Conservation (phyloP, 805 yeast genomes). For the Danielozyma ontarioensis region DNA sequence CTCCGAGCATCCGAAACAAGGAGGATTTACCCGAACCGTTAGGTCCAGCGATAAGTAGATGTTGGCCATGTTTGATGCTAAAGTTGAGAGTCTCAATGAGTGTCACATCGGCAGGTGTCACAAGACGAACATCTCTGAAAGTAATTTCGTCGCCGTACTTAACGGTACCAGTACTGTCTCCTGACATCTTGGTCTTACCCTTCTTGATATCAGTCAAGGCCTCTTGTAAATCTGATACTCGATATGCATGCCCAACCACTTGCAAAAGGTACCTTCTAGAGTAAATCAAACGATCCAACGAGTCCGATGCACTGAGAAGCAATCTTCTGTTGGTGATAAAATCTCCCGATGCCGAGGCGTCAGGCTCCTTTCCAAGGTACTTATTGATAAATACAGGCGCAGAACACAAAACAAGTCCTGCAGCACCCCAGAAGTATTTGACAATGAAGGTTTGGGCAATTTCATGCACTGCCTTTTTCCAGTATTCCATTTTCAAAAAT, state of each 20-base stretch:
- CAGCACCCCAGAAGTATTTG: conserved; percentile 94
- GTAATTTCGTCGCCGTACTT: conserved; percentile 45
- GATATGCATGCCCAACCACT: conserved; percentile 72
- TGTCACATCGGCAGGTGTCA: conserved; percentile 79
- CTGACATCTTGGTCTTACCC: conserved; percentile 7
- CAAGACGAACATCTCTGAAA: conserved; percentile 71
- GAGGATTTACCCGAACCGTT: conserved; percentile 97
- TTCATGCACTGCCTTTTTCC: conserved; percentile 74
- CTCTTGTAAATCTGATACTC: conserved; percentile 67
- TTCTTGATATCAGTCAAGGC: conserved; percentile 47
- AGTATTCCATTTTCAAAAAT: conserved; percentile 69
- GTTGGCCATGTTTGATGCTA: conserved; percentile 74
- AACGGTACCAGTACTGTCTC: conserved; percentile 16
- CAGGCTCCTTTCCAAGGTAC: conserved; percentile 41
- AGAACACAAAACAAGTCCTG: conserved; percentile 82
- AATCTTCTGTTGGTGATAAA: conserved; percentile 86
- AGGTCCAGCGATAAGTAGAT: conserved; percentile 87
- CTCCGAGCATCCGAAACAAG: conserved; percentile 83
- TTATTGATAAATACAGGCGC: conserved; percentile 76
- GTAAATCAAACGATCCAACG: conserved; percentile 81
- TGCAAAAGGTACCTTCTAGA: conserved; percentile 81
- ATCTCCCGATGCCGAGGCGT: conserved; percentile 59
- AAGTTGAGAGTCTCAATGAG: conserved; percentile 64
- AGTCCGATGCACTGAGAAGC: conserved; percentile 77
- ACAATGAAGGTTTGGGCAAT: conserved; percentile 83